phyloP scores from a whole-genome alignment of 2,329 filamentous ascomycete species.

The Hymenoscyphus repandus region DNA sequence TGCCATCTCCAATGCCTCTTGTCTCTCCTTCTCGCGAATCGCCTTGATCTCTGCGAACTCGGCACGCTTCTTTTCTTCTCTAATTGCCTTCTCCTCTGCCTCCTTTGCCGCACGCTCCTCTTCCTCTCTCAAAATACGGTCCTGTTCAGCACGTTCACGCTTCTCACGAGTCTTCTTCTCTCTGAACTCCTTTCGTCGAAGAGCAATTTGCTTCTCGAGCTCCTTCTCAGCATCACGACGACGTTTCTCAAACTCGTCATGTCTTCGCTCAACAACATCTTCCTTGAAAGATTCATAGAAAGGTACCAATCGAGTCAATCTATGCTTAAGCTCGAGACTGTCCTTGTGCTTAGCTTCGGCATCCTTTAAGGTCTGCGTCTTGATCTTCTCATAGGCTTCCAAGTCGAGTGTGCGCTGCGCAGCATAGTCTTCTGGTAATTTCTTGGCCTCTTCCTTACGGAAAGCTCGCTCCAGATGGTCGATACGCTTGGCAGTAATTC shows the following conservation, averaged over 20 bases:
- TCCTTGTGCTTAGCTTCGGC: slow-evolving; percentile 86
- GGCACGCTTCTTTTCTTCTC: slow-evolving; percentile 74
- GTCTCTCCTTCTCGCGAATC: slow-evolving; percentile 58
- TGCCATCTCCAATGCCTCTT: slow-evolving; percentile 62
- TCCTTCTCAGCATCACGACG: slow-evolving; percentile 88
- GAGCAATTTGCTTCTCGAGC: slow-evolving; percentile 83
- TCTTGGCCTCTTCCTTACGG: slow-evolving; percentile 92
- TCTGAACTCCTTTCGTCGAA: slow-evolving; percentile 81
- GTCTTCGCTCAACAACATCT: slow-evolving; percentile 77
- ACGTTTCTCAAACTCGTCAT: slow-evolving; percentile 93
- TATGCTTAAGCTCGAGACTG: slow-evolving; percentile 88
- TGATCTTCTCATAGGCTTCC: slow-evolving; percentile 74
- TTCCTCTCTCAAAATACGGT: slow-evolving; percentile 72
- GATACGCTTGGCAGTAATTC: slow-evolving; percentile 89
- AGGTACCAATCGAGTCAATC: slow-evolving; percentile 79
- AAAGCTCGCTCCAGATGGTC: slow-evolving; percentile 97
- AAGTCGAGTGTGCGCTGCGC: slow-evolving; percentile 73
- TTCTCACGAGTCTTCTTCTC: slow-evolving; percentile 80
- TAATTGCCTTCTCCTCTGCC: slow-evolving; percentile 76
- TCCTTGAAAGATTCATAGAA: slow-evolving; percentile 79
- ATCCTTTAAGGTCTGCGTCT: slow-evolving; percentile 71
- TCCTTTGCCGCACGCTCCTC: slow-evolving; percentile 77
- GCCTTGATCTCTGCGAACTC: slow-evolving; percentile 63
- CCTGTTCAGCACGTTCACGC: slow-evolving; percentile 77
- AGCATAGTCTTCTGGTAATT: slow-evolving; percentile 80